Percentiles rank a stretch among this genome's conserved stretches.
phyloP scores from a whole-genome alignment of 1,284 basidiomycete genomes.

The Xerocomus cyaneibrunnescens region DNA sequence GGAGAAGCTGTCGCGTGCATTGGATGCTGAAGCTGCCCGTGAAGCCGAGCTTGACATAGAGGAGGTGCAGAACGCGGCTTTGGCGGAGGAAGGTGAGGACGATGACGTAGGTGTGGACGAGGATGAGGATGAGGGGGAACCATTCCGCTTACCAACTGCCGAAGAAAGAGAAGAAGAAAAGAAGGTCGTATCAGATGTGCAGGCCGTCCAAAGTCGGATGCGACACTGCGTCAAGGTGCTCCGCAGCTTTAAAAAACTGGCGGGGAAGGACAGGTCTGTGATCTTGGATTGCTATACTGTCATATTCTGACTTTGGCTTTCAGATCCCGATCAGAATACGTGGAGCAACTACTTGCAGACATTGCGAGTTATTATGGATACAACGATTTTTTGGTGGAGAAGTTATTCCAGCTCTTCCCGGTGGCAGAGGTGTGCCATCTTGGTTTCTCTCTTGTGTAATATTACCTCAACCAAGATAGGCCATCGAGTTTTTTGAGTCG shows the following conservation, averaged over 20 bases:
- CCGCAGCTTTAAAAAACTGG: slow-evolving; percentile 69
- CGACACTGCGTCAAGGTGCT: slow-evolving; percentile 84
- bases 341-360: slow-evolving; percentile 85
- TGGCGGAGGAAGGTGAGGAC: slow-evolving; percentile 50
- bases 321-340: slow-evolving; percentile 87
- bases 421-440: slow-evolving; percentile 73
- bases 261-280: slow-evolving; percentile 69
- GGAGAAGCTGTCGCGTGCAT: slow-evolving; percentile 70
- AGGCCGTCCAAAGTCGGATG: slow-evolving; percentile 87
- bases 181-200: slow-evolving; percentile 73
- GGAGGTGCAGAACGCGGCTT: slow-evolving; percentile 58
- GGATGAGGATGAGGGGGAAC: slow-evolving; percentile 57
- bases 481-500: slow-evolving; percentile 97
- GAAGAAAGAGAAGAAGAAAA: slow-evolving; percentile 83
- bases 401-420: slow-evolving; percentile 92
- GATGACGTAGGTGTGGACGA: slow-evolving; percentile 54
- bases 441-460: neutral
- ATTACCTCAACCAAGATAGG: slow-evolving; percentile 47
- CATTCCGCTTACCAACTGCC: slow-evolving; percentile 76
- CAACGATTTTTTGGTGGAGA: slow-evolving; percentile 93
- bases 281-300: slow-evolving; percentile 12
- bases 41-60: slow-evolving; percentile 69
- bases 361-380: slow-evolving; percentile 97
- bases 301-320: slow-evolving; percentile 15
- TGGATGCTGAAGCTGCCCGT: slow-evolving; percentile 63